Conservation (phyloP, 1,284 basidiomycete genomes). For the Boletus hoseneyae region DNA sequence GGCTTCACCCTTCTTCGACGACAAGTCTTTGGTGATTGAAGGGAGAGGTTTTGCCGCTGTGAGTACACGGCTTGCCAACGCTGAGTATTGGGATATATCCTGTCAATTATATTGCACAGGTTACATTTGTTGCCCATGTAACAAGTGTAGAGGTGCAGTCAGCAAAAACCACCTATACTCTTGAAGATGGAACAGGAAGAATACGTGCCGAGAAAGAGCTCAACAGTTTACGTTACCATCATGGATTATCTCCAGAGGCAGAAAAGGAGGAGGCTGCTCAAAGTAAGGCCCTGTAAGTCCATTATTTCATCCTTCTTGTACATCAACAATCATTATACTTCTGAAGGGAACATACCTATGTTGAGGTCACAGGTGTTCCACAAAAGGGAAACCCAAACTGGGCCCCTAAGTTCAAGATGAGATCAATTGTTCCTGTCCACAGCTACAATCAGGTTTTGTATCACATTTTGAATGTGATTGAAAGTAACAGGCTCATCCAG, state of each 20-base stretch:
- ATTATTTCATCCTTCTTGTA: not conserved
- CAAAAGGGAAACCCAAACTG: not conserved
- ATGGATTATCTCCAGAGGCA: not conserved
- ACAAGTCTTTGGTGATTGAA: conserved; percentile 12
- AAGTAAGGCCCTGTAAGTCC: conserved; percentile 16
- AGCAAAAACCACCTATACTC: conserved; percentile 7
- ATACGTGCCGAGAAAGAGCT: conserved; percentile 17
- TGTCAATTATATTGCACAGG: conserved; percentile 10
- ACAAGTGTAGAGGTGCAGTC: not conserved
- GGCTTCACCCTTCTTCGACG: conserved; percentile 9
- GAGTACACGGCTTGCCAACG: conserved; percentile 10
- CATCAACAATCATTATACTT: not conserved
- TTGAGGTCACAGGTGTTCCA: conserved; percentile 13
- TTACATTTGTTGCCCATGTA: conserved; percentile 28
- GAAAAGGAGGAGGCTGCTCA: conserved; percentile 16
- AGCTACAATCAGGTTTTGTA: conserved; percentile 28
- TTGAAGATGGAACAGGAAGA: conserved; percentile 33
- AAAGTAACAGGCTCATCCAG: conserved; percentile 6
- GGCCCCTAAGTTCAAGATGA: conserved; percentile 11
- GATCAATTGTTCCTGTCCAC: conserved; percentile 12
- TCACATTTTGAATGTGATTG: conserved; percentile 25
- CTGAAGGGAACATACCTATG: conserved; percentile 20
- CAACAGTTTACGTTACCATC: not conserved
- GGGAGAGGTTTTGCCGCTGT: conserved; percentile 16
- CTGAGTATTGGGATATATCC: not conserved